A percentile compares a stretch with the other conserved stretches of the same genome.
Evolutionary conservation across 2,329 filamentous ascomycete species (phyloP).

Genomic region (Penicillium sp.): DNA sequence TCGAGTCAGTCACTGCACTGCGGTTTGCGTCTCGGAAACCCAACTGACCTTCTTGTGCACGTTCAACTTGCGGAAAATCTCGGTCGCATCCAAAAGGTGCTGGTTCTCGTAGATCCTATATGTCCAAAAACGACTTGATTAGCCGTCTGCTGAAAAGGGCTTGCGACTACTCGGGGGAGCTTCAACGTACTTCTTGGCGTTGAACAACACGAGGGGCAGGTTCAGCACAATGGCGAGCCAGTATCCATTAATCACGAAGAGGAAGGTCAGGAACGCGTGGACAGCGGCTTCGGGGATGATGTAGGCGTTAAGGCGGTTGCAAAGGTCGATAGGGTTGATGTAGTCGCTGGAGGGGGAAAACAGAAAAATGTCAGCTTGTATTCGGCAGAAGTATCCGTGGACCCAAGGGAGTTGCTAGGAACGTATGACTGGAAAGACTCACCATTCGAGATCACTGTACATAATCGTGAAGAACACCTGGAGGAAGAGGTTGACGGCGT

Average conservation of each 20-base stretch:
- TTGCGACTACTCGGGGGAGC: not conserved
- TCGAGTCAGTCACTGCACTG: constrained; percentile 8
- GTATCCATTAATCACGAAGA: constrained; percentile 98
- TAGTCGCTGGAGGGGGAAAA: constrained; percentile 68
- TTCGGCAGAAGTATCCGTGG: not conserved
- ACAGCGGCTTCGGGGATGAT: constrained; percentile 98
- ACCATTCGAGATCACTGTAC: constrained; percentile 99
- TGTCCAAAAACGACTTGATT: constrained; percentile 16
- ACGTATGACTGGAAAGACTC: constrained; percentile 41
- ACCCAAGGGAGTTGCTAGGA: not conserved
- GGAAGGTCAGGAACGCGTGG: constrained; percentile 89
- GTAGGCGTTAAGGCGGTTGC: constrained; percentile 99
- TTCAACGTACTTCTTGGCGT: constrained; percentile 86
- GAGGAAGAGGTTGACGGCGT: constrained; percentile 98
- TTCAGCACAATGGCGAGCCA: constrained; percentile 93
- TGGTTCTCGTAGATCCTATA: constrained; percentile 92
- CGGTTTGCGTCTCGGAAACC: not conserved
- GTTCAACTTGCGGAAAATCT: constrained; percentile 99
- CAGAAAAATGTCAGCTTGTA: constrained; percentile 23
- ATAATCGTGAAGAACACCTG: constrained; percentile 99
- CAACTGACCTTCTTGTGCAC: constrained; percentile 87
- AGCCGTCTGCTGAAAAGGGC: constrained; percentile 11
- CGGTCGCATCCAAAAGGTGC: constrained; percentile 92
- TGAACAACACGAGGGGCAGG: constrained; percentile 86
- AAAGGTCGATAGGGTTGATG: constrained; percentile 99